Evolutionary conservation across 2,329 filamentous ascomycete genomes (phyloP).

Genomic region (Sporothrix variecibatus): DNA sequence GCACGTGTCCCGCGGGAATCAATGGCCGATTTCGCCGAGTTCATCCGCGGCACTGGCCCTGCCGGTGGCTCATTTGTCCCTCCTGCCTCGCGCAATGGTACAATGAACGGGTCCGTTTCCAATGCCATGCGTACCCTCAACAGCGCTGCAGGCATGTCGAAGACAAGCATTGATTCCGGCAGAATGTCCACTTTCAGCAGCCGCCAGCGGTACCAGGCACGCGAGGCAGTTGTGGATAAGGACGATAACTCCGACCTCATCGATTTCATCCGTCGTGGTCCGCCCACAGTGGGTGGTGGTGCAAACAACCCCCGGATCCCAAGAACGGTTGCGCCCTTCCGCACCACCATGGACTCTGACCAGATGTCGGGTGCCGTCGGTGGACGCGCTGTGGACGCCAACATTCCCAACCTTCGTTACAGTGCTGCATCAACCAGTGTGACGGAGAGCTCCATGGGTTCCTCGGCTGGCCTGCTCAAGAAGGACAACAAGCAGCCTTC

Average conservation of each 20-base stretch:
- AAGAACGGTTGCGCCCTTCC: constrained; percentile 80
- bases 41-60: constrained; percentile 83
- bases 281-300: constrained; percentile 53
- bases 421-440: constrained; percentile 58
- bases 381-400: constrained; percentile 59
- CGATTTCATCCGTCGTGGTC: constrained; percentile 90
- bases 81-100: not conserved
- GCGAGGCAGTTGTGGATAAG: constrained; percentile 66
- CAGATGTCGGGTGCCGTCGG: constrained; percentile 61
- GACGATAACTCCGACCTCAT: constrained; percentile 83
- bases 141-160: constrained; percentile 36
- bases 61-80: constrained; percentile 37
- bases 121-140: constrained; percentile 40
- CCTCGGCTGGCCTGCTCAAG: constrained; percentile 69
- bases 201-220: constrained; percentile 65
- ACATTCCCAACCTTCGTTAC: constrained; percentile 56
- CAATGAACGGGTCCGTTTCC: constrained; percentile 27
- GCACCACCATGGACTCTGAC: constrained; percentile 83
- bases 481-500: constrained; percentile 33
- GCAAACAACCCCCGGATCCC: constrained; percentile 71
- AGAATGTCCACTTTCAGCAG: constrained; percentile 39
- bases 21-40: constrained; percentile 81
- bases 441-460: constrained; percentile 72
- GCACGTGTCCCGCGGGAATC: constrained; percentile 71
- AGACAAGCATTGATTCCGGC: constrained; percentile 44